Conservation (phyloP, 352 stramenopile genomes). For the Phytopythium mirpurense region DNA sequence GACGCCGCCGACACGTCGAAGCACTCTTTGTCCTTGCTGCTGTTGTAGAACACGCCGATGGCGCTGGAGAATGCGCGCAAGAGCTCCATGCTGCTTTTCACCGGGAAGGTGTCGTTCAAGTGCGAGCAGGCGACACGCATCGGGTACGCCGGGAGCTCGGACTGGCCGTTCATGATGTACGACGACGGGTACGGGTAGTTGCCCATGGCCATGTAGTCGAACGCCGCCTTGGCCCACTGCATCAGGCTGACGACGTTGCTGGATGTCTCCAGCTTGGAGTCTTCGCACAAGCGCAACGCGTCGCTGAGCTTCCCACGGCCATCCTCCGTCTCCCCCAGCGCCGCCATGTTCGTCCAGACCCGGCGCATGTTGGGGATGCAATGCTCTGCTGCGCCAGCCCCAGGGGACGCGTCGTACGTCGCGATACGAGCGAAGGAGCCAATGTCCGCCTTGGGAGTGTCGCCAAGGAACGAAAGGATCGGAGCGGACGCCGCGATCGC, state of each 20-base stretch:
- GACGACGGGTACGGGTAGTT: conserved; percentile 91
- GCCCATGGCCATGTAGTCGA: conserved; percentile 89
- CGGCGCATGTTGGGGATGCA: conserved; percentile 55
- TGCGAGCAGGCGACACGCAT: conserved; percentile 70
- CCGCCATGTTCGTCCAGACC: conserved; percentile 24
- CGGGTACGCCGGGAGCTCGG: conserved; percentile 79
- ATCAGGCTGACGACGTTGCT: conserved; percentile 35
- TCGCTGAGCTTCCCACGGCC: conserved; percentile 21
- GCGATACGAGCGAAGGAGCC: conserved; percentile 20
- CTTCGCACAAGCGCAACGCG: conserved; percentile 24
- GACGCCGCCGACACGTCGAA: conserved; percentile 27
- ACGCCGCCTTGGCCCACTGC: conserved; percentile 48
- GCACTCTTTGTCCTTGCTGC: conserved; percentile 32
- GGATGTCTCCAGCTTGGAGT: conserved; percentile 11
- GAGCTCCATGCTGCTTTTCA: conserved; percentile 13
- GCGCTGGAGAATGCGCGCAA: conserved; percentile 30
- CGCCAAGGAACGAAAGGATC: conserved; percentile 50
- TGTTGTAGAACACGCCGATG: conserved; percentile 60
- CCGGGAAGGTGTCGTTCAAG: conserved; percentile 19
- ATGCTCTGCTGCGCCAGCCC: conserved; percentile 27
- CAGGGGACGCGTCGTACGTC: conserved; percentile 38
- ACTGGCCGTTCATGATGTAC: conserved; percentile 83
- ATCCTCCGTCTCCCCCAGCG: conserved; percentile 17
- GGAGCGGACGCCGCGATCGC: conserved; percentile 77
- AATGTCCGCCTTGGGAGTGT: conserved; percentile 18